phyloP scores from a whole-genome alignment of 2,329 filamentous ascomycete species.

The Whalleya microplaca region DNA sequence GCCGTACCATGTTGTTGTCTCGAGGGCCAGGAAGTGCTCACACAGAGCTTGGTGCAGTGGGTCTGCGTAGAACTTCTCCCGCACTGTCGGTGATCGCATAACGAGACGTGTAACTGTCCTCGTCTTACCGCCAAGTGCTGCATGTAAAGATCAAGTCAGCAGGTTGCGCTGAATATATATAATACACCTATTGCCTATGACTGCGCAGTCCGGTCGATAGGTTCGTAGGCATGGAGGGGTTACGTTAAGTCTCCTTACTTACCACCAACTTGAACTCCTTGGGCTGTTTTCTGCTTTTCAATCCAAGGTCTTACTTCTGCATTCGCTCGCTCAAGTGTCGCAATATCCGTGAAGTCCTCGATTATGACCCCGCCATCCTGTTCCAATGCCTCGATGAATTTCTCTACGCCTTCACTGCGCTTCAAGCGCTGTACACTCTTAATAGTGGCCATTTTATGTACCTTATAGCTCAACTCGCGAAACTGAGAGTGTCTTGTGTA shows the following conservation, averaged over 20 bases:
- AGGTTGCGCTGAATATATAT: no score
- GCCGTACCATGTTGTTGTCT: slow-evolving; percentile 41
- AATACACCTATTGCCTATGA: no score
- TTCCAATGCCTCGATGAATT: slow-evolving; percentile 39
- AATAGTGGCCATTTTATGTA: slow-evolving; percentile 1
- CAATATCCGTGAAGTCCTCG: slow-evolving; percentile 35
- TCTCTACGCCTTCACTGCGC: slow-evolving; percentile 5
- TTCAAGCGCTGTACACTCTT: slow-evolving; percentile 2
- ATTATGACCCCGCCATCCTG: slow-evolving; percentile 40
- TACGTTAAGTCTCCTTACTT: slow-evolving; percentile 22
- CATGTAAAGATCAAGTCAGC: slow-evolving; percentile 2
- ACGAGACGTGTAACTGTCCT: slow-evolving; percentile 41
- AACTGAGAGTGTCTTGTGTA: no score
- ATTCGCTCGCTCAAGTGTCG: slow-evolving; percentile 33
- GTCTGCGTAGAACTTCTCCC: slow-evolving; percentile 42
- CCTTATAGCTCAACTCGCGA: no score
- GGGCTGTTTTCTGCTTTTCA: slow-evolving; percentile 3
- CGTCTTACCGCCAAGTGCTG: slow-evolving; percentile 39
- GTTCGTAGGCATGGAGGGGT: slow-evolving; percentile 12
- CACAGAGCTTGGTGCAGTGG: slow-evolving; percentile 36
- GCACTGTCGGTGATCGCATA: slow-evolving; percentile 39
- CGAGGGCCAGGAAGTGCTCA: slow-evolving; percentile 41
- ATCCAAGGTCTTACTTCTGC: slow-evolving; percentile 23
- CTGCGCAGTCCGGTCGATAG: slow-evolving; percentile 29
- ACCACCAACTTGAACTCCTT: slow-evolving; percentile 9